Base-by-base conservation (phyloP, 2,329 filamentous ascomycete genomes). In the Orbilia brochopaga region DNA sequence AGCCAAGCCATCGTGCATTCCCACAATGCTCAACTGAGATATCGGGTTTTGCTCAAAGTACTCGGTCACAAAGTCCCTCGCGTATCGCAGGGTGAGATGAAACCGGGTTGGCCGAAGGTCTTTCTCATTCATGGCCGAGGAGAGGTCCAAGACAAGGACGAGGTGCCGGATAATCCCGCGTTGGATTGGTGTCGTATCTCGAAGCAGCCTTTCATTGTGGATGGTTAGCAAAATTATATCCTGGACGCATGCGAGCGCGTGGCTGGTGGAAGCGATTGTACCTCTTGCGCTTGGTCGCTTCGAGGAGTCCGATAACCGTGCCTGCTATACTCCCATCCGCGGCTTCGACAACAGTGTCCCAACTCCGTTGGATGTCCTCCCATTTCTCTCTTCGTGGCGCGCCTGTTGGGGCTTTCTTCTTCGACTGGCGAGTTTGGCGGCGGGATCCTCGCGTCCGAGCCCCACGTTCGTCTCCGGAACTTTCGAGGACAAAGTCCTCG, bases 21-120 rank as follows among this genome's bases (percentile, higher is more conserved):
- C 93, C 42, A 99, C 83, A 30, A 99, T 89, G 23, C 90, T 92
- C 64, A 99, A 85, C 80, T 99, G 94, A 8, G 92, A 96, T 75
- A 99, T 97, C 10, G 94, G 94, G 77, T 99, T 99, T 80, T 99
- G 94, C 80, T 97, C 94, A 78, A 97, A 99, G 81, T 91, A 99
- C 79, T 97, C 93, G 69, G 88, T 85, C 54, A 97, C 89, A 79
- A 97, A 99, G 65, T 92, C 89, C 74, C 89, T 86, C 15, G 92
- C 89, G 80, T 92, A 95, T 74, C 88, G 88, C 77, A 97, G 84
- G 58, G 88, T 89, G 32, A 97, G 85, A 40, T 92, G 85, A 80
- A 93, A 92, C 70, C 93, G 86, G 48, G 88, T 96, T 4, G 94
- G 94, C 24, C 94, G 86, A 75, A 97, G 84, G 78, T 99, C 94